Base-by-base conservation (phyloP, 148 eudicot species). In the Camellia sinensis region DNA sequence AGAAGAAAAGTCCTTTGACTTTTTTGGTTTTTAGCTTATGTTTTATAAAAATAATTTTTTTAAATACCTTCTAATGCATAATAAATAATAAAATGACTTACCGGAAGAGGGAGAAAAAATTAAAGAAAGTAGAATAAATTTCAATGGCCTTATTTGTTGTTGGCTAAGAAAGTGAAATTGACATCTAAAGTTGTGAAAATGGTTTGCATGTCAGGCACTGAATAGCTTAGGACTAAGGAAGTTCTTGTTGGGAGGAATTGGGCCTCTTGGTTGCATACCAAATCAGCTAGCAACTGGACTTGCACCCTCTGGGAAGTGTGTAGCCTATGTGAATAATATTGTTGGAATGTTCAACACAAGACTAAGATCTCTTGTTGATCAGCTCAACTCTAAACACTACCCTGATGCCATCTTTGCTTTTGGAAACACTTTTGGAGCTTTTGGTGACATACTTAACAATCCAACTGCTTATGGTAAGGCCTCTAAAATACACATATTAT, bases 191-290 rank as follows among this genome's bases (percentile, higher is more conserved):
- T 10, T 76, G 41, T 11, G 15, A 18, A 17, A 11, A 6, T 48
- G 29, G 44, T 43, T 46, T 4, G 54, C 12, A 54, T 7, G 78
- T 29, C 69, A 89, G 92, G 88, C 81, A 56, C 83, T 93, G 21
- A 80, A 91, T 68, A 81, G 82, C 62, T 85, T 84, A 67, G 97
- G 97, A 45, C 57, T 91, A 22, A 87, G 93, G 66, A 84, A 87
- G 73, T 91, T 91, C 83, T 78, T 87, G 64, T 43, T 91, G 7
- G 93, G 83, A 4, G 96, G 94, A 15, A 66, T 93, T 11, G 91
- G 90, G 29, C 92, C 92, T 2, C 85, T 29, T 29, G 37, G 37
- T 29, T 29, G 37, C 37, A 29, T 29, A 29, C 37, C 37, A 29
- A 29, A 29, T 67, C 95, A 91, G 45, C 83, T 84, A 44, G 88